Conservation (phyloP, 306 rosid genomes). For the Aeschynomene evenia region DNA sequence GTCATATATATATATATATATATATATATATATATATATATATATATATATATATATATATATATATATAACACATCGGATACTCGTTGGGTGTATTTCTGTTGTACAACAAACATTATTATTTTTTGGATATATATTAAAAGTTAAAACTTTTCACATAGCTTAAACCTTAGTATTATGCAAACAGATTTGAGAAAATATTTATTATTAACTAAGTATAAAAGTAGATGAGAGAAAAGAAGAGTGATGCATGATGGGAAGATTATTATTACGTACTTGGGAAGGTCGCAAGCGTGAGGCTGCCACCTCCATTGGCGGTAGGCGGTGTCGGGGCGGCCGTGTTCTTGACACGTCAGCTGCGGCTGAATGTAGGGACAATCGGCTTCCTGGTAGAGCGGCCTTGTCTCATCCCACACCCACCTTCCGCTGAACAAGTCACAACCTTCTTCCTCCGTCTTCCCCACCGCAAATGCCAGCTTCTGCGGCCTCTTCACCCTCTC, state of each 20-base stretch:
- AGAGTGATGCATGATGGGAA: neutral
- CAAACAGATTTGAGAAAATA: too few relatives aligned
- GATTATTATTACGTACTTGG: conserved; percentile 72
- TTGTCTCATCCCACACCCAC: conserved; percentile 79
- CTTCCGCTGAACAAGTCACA: conserved; percentile 79
- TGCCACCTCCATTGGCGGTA: conserved; percentile 91
- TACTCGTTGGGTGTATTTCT: too few relatives aligned
- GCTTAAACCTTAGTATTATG: too few relatives aligned
- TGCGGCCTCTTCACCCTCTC: conserved; percentile 44
- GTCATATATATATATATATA: too few relatives aligned
- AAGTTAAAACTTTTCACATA: too few relatives aligned
- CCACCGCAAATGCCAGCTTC: conserved; percentile 59
- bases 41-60: too few relatives aligned
- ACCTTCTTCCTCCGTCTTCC: conserved; percentile 51
- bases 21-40: too few relatives aligned
- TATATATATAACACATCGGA: too few relatives aligned
- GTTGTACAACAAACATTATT: too few relatives aligned
- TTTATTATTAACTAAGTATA: too few relatives aligned
- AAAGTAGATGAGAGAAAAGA: too few relatives aligned
- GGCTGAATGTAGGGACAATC: conserved; percentile 99
- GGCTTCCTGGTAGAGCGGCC: conserved; percentile 80
- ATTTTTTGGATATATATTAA: too few relatives aligned
- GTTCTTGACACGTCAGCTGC: conserved; percentile 81
- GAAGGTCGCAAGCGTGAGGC: conserved; percentile 83
- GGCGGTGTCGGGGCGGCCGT: conserved; percentile 77